Evolutionary conservation across 2,329 filamentous ascomycete genomes (phyloP), one percentile per base, ranked within the genome.

Genomic region (Aspergillus neoniger): DNA sequence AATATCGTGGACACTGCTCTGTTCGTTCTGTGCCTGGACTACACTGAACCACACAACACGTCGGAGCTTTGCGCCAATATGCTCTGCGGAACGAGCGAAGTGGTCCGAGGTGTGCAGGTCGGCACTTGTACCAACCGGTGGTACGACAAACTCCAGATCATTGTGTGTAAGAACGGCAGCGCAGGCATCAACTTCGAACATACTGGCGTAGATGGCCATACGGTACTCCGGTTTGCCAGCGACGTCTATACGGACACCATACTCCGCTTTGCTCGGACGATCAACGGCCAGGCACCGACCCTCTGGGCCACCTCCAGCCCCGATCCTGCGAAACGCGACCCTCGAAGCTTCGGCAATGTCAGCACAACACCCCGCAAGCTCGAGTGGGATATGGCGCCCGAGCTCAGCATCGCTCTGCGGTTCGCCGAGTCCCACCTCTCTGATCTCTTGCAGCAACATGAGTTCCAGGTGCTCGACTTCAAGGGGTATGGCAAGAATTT

Each of bases 121-220:
- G 95, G 95, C 30, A 98, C 95, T 2, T 99, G 95, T 79, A 97
- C 94, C 14, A 99, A 99, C 77, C 85, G 95, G 63, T 99, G 95
- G 95, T 99, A 99, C 72, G 95, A 99, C 79, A 99, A 99, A 80
- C 83, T 99, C 51, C 95, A 99, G 74, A 97, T 99, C 64, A 98
- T 99, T 57, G 95, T 99, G 54, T 98, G 95, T 83, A 96, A 96
- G 80, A 99, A 98, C 77, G 95, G 95, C 59, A 96, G 92, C 72
- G 95, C 95, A 0, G 95, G 95, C 5, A 98, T 99, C 86, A 99
- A 99, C 79, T 98, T 99, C 70, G 95, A 99, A 76, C 95, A 99
- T 72, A 99, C 95, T 0, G 95, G 95, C 66, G 94, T 99, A 5
- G 95, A 99, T 71, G 95, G 95, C 1, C 95, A 99, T 74, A 99